These are phyloP conservation scores for Peziza echinospora DNA, from an alignment of 495 filamentous ascomycete species.

Conservation along the genomic window DNA sequence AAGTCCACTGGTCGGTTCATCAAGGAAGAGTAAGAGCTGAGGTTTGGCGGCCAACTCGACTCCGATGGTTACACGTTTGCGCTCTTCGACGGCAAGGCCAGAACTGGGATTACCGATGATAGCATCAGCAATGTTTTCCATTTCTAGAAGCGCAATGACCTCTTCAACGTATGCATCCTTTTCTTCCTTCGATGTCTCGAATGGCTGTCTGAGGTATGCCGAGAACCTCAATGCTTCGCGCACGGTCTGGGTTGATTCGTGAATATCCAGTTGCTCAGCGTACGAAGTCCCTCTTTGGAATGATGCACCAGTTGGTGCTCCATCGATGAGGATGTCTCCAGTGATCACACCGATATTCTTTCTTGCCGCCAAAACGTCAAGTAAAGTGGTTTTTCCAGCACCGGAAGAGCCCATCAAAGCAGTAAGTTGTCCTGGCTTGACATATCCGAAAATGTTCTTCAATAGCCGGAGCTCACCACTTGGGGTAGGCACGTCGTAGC, in stretches of 20 bases:
- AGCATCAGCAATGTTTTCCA: constrained; percentile 65
- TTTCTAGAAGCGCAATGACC: constrained; percentile 57
- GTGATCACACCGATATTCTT: constrained; percentile 60
- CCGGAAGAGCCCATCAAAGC: constrained; percentile 71
- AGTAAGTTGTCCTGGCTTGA: constrained; percentile 56
- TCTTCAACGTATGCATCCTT: constrained; percentile 72
- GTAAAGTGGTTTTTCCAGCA: constrained; percentile 67
- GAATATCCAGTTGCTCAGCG: constrained; percentile 65
- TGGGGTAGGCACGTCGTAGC: constrained; percentile 50
- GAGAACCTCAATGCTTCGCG: constrained; percentile 71
- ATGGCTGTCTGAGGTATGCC: constrained; percentile 58
- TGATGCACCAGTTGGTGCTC: constrained; percentile 36
- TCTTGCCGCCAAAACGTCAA: constrained; percentile 55
- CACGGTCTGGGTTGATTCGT: constrained; percentile 56
- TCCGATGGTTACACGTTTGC: constrained; percentile 78
- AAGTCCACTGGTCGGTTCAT: constrained; percentile 77
- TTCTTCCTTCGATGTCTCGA: constrained; percentile 40
- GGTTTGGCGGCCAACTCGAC: constrained; percentile 77
- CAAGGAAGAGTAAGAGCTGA: constrained; percentile 64
- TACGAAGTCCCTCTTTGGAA: constrained; percentile 68
- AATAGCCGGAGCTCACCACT: constrained; percentile 46
- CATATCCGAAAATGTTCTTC: constrained; percentile 53
- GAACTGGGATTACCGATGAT: constrained; percentile 56
- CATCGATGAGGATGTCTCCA: constrained; percentile 58
- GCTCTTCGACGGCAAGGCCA: constrained; percentile 76